These are phyloP conservation scores for Aspergillus clavatus DNA, from an alignment of 2,329 filamentous ascomycete genomes.

Conservation along the genomic window DNA sequence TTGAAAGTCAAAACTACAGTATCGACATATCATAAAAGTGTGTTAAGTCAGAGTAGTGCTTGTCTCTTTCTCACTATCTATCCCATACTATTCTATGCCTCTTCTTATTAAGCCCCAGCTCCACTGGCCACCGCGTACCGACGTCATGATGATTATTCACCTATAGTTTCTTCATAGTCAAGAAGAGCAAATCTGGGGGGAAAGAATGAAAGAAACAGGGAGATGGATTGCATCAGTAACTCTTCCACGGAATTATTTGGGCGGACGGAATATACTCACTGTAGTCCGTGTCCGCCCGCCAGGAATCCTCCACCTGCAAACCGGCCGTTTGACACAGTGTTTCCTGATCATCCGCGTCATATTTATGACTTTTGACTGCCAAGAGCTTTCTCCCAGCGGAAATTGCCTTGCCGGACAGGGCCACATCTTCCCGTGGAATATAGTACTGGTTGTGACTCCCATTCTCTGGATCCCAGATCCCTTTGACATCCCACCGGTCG, in stretches of 20 bases:
- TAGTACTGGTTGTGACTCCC: slow-evolving; percentile 13
- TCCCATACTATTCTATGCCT: too few species aligned
- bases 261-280: neutral
- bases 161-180: neutral
- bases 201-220: too few species aligned
- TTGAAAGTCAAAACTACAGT: neutral
- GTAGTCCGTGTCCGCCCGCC: neutral
- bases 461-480: slow-evolving; percentile 29
- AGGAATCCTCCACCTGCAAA: neutral
- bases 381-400: neutral
- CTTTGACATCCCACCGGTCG: slow-evolving; percentile 70
- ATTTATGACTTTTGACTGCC: slow-evolving; percentile 10
- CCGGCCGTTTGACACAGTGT: slow-evolving; percentile 2
- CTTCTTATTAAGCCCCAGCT: too few species aligned
- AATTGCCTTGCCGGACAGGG: neutral
- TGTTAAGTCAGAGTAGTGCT: too few species aligned
- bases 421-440: neutral
- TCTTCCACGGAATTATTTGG: neutral
- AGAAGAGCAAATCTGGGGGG: neutral
- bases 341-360: slow-evolving; percentile 5
- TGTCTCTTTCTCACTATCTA: too few species aligned
- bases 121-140: too few species aligned
- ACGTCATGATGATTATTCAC: neutral
- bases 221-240: too few species aligned
- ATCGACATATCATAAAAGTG: too few species aligned